phyloP scores from a whole-genome alignment of 495 filamentous ascomycete genomes.

The Penicillium pulvis region DNA sequence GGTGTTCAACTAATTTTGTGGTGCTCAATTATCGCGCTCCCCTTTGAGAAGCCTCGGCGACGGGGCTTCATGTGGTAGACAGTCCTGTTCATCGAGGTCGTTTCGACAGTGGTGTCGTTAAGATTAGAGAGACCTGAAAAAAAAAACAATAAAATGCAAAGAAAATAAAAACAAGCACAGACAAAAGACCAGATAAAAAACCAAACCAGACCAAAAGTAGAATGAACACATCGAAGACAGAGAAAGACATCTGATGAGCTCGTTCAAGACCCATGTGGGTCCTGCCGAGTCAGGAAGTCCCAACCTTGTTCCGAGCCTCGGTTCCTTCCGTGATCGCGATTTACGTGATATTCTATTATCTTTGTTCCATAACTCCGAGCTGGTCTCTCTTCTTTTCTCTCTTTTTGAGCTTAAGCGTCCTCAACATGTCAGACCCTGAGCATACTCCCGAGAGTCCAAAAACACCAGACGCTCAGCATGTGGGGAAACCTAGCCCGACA shows the following conservation, averaged over 20 bases:
- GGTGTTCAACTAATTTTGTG: no score
- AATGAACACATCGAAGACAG: no score
- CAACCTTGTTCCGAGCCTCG: constrained; percentile 30
- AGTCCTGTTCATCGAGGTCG: neutral
- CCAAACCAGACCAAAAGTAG: no score
- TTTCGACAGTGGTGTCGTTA: neutral
- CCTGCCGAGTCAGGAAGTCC: constrained; percentile 16
- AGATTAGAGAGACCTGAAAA: no score
- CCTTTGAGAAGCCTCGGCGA: no score
- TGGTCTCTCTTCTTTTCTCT: constrained; percentile 13
- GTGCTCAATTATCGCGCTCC: no score
- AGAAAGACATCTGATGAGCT: neutral
- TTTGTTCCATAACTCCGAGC: constrained; percentile 6
- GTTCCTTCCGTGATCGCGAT: constrained; percentile 19
- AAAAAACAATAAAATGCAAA: no score
- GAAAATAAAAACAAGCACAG: no score
- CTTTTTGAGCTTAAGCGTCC: neutral
- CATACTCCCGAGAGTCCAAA: constrained; percentile 6
- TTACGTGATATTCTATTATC: constrained; percentile 6
- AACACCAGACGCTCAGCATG: constrained; percentile 19
- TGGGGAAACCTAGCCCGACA: constrained; percentile 29
- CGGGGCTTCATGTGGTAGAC: no score
- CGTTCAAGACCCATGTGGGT: neutral
- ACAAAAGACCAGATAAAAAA: no score
- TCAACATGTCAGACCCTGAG: constrained; percentile 24